Evolutionary conservation across 2,329 filamentous ascomycete genomes (phyloP), one percentile per base, ranked within the genome.

Genomic region (Septoria linicola): DNA sequence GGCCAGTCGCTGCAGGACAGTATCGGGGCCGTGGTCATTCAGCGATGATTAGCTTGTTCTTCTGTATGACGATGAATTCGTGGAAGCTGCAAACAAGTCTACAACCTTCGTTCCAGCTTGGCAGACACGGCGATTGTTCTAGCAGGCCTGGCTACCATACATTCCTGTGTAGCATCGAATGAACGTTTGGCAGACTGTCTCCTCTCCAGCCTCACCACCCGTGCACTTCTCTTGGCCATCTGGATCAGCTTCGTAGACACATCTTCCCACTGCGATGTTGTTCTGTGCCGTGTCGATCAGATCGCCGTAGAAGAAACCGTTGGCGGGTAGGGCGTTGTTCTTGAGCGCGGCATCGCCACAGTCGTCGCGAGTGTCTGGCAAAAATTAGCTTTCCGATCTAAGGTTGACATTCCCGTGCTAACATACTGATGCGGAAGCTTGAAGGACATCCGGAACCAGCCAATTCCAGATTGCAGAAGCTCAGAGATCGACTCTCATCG

Each of bases 201-300:
- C 44, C 16, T 41, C 44, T 8, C 35, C 44, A 13, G 39, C 23
- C 11, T 3, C 19, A 3, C 14, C 31, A 4, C 14, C 23, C 2
- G 23, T 19, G 23, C 44, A 55, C 25, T 42, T 43, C 42, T 49
- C 41, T 25, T 45, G n/a, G 5, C 39, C 37, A 2, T 34, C 42
- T 3, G 27, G 11, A n/a, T 20, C 37, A n/a, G 43, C 14, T 23
- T 55, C 53, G n/a, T 55, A 55, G 13, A 47, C 46, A 37, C 52
- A 55, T 10, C 52, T 41, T 13, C 52, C 52, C 6, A 55, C 43
- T 8, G 53, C 53, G 35, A 55, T 55, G 36, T 55, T 55, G n/a
- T 51, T 44, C 48, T 34, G 51, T 20, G 48, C 43, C 8, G 53
- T 55, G 40, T 51, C 53, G 27, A 55, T 49, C 20, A 55, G 31